Evolutionary conservation across 2,329 filamentous ascomycete genomes (phyloP).

Genomic region (Fusarium sp.): DNA sequence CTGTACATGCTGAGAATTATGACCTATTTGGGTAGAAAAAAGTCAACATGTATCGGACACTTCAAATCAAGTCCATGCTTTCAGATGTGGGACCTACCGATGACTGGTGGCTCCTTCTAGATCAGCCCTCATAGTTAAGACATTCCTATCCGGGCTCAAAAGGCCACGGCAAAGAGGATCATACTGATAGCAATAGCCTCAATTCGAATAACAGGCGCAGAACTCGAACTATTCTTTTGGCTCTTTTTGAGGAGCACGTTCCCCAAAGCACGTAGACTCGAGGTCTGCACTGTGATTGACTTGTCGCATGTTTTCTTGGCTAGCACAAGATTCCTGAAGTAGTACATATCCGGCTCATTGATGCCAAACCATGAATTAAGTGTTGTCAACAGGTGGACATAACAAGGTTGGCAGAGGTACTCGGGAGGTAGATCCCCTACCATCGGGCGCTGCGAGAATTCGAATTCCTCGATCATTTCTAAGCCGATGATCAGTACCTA

Average conservation of each 20-base stretch:
- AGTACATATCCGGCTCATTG: background rate
- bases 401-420: background rate
- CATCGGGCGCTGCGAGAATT: too few relatives aligned
- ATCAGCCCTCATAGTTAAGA: too few relatives aligned
- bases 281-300: background rate
- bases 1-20: too few relatives aligned
- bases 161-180: rapidly evolving
- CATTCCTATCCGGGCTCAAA: background rate
- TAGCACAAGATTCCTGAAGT: rapidly evolving
- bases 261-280: background rate
- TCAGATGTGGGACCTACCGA: too few relatives aligned
- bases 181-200: background rate
- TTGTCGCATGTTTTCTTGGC: background rate
- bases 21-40: too few relatives aligned
- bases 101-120: too few relatives aligned
- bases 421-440: background rate
- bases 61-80: too few relatives aligned
- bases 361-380: background rate
- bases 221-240: background rate
- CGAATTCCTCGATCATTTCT: background rate
- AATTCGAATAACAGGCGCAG: rapidly evolving
- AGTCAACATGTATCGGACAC: too few relatives aligned
- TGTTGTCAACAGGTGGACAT: background rate
- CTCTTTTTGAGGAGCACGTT: background rate
- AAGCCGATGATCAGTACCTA: rapidly evolving